Evolutionary conservation across 2,329 filamentous ascomycete genomes (phyloP).

Genomic region (Teratosphaeria pseudoeucalypti): DNA sequence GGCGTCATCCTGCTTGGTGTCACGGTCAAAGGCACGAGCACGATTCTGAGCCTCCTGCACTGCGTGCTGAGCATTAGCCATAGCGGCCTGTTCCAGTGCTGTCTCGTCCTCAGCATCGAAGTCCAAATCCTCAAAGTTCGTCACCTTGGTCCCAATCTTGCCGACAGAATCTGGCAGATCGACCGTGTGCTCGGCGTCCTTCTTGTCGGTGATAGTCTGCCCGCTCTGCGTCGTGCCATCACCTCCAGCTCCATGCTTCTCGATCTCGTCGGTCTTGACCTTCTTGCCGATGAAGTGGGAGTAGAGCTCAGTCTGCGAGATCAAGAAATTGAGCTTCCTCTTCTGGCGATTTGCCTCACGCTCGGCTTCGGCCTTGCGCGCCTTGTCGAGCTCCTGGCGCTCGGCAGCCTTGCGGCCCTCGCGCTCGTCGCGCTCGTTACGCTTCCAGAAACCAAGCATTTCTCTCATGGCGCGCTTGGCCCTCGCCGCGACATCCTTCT

Average conservation of each 20-base stretch:
- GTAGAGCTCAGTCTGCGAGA: constrained; percentile 96
- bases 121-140: constrained; percentile 85
- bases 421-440: constrained; percentile 93
- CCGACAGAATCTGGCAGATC: constrained; percentile 39
- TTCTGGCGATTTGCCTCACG: constrained; percentile 95
- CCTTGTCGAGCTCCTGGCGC: constrained; percentile 90
- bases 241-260: constrained; percentile 75
- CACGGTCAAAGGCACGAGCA: constrained; percentile 81
- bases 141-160: constrained; percentile 60
- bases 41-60: constrained; percentile 90
- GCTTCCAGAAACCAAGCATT: constrained; percentile 99
- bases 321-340: constrained; percentile 97
- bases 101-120: constrained; percentile 93
- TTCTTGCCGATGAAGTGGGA: constrained; percentile 99
- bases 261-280: constrained; percentile 93
- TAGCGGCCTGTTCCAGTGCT: constrained; percentile 67
- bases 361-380: constrained; percentile 91
- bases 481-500: constrained; percentile 91
- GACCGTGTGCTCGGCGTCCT: constrained; percentile 35
- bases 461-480: constrained; percentile 98
- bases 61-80: constrained; percentile 92
- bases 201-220: constrained; percentile 31
- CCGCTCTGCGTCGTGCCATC: constrained; percentile 50
- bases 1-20: constrained; percentile 34
- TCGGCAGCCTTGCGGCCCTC: constrained; percentile 90